Base-by-base conservation (phyloP, 1,284 basidiomycete species). In the Chiua sp. region DNA sequence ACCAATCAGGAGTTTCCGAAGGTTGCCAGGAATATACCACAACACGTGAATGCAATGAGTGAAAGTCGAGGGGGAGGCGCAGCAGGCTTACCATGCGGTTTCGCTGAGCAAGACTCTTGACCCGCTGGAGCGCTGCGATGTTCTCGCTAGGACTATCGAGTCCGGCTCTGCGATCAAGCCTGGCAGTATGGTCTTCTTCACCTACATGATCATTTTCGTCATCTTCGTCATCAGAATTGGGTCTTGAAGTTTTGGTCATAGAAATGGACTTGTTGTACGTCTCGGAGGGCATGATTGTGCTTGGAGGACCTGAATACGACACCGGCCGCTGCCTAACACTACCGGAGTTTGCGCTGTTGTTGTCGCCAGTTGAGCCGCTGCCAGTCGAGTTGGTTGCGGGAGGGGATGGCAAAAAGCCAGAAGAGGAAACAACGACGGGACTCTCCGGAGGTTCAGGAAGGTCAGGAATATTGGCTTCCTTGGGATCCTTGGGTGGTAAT, bases 351-450 rank as follows among this genome's bases (percentile, higher is more conserved):
- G 82, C 80, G 65, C 82, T 86, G 59, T 78, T 79, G 61, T 80
- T 79, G 69, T 88, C 86, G 53, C 86, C 87, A 3, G 85, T 85
- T 68, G 90, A 91, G 53, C 89, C 88, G 71, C 90, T 91, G 30
- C 88, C 90, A 3, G 90, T 91, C 22, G 90, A 92, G 69, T 91
- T 92, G 28, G 91, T 90, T 44, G 89, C 90, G 47, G 90, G 90
- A 1, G 90, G 90, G 20, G 89, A 91, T 3, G 90, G 91, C 8
- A 92, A 44, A 44, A n/a, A 73, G 11, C 90, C 90, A 13, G 88
- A 89, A 60, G 80, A 75, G 57, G 66, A 77, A 61, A 72, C 77
- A 72, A 67, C 78, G 11, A 76, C 77, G 20, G 88, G 87, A 61
- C 85, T 88, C 12, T 75, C 75, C 44, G 88, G 87, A 8, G 87